Evolutionary conservation across 164 flowering plant species (phyloP).

Genomic region (Aristolochia fimbriata): DNA sequence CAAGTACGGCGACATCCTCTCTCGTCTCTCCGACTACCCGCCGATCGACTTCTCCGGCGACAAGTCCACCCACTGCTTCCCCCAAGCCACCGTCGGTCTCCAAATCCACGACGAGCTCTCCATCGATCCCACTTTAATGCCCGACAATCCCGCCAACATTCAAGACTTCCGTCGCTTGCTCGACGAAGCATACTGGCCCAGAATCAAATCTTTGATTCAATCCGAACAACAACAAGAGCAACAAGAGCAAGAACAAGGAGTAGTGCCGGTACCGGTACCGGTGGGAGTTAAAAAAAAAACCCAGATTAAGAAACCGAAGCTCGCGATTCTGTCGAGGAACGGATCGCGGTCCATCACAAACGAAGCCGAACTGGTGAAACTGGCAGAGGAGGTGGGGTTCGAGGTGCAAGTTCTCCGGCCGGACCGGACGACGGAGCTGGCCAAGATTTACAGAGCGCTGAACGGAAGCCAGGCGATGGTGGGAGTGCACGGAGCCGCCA

Average conservation of each 20-base stretch:
- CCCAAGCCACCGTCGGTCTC: conserved; percentile 68
- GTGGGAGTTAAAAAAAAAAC: too few relatives aligned
- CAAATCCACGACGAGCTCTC: conserved; percentile 85
- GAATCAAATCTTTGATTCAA: conserved; percentile 42
- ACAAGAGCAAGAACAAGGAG: conserved; percentile 23
- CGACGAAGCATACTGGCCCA: conserved; percentile 54
- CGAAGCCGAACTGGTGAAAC: conserved; percentile 43
- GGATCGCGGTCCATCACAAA: conserved; percentile 68
- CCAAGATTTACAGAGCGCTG: conserved; percentile 56
- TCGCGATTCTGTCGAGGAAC: conserved; percentile 58
- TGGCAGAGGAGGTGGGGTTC: conserved; percentile 71
- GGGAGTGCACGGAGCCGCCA: conserved; percentile 98
- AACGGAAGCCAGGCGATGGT: conserved; percentile 78
- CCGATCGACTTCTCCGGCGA: conserved; percentile 49
- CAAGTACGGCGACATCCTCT: conserved; percentile 59
- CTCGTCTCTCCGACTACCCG: conserved; percentile 62
- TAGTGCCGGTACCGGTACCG: background rate
- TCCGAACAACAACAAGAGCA: conserved; percentile 30
- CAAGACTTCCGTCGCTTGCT: conserved; percentile 56
- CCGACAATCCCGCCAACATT: conserved; percentile 32
- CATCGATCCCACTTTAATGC: conserved; percentile 44
- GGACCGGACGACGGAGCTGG: conserved; percentile 48
- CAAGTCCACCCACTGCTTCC: conserved; percentile 59
- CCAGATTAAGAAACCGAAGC: conserved; percentile 34
- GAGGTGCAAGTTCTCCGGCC: conserved; percentile 60